phyloP scores from a whole-genome alignment of 768 basidiomycete genomes.

The Mycena sanguinolenta region DNA sequence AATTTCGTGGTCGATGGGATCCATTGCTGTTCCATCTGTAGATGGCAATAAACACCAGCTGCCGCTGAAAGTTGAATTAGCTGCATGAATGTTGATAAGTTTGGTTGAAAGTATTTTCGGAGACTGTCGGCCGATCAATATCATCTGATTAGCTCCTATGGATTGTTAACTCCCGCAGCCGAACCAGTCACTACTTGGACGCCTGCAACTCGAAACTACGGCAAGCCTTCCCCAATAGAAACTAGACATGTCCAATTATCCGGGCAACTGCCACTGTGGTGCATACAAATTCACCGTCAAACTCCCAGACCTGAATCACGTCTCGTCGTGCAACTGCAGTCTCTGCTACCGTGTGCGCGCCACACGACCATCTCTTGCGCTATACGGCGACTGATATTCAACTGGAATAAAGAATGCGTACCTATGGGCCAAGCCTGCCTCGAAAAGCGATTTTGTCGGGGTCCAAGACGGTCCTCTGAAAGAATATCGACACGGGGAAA shows the following conservation, averaged over 20 bases:
- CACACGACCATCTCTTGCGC: neutral
- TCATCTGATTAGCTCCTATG: too few species aligned
- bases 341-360: constrained; percentile 21
- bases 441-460: constrained; percentile 6
- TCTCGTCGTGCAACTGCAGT: constrained; percentile 14
- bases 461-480: constrained; percentile 1
- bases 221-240: too few species aligned
- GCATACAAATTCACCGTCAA: constrained; percentile 27
- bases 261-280: constrained; percentile 28
- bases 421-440: constrained; percentile 7
- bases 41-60: constrained; percentile 31
- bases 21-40: constrained; percentile 42
- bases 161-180: too few species aligned
- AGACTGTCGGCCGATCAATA: too few species aligned
- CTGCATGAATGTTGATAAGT: too few species aligned
- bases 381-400: neutral
- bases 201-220: too few species aligned
- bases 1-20: constrained; percentile 49
- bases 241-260: neutral
- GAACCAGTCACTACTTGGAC: too few species aligned
- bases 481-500: constrained; percentile 19
- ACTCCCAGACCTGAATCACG: constrained; percentile 6
- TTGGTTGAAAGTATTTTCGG: too few species aligned
- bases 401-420: constrained; percentile 5
- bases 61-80: constrained; percentile 31